Evolutionary conservation across 768 basidiomycete species (phyloP), one percentile per base, ranked within the genome.

Genomic region (Podaxis pistillaris): DNA sequence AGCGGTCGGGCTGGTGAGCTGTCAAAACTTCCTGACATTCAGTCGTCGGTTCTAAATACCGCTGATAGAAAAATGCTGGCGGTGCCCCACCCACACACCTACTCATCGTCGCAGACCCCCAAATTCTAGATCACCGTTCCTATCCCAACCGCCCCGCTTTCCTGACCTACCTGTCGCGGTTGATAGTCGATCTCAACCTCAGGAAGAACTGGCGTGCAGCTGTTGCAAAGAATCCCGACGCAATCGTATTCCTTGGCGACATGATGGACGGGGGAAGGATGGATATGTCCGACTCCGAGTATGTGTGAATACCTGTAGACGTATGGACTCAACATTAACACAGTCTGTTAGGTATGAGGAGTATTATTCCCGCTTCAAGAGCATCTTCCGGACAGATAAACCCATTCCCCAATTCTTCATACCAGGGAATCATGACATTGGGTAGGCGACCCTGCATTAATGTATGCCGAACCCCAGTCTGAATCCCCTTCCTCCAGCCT

Each of bases 391-490:
- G 30, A 62, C 76, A 22, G 73, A 81, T 5, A 66, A 77, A 9
- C 65, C 72, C 17, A 76, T 84, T 2, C 87, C 89, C 0, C 76
- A 80, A 63, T 89, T 87, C 73, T 90, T 86, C 70, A 81, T 96
- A 30, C 89, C 94, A 2, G 96, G 96, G 5, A 98, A 98, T 71
- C 94, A 95, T 69, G 96, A 98, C 68, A 80, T 90, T 37, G 92
- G 91, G 86, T 91, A 71, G 62, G 81, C 56, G 49, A 36, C 26
- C 30, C 22, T 24, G 30, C 8, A 36, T 15, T 51, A 9, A 26
- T 38, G 15, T 9, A 50, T 15, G 9, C 49, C 15, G 11, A 28
- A 13, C 3, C 22, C 19, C 49, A 24, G 2, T 30, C 40, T 51
- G 28, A 58, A 75, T 75, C 26, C 15, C 75, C 66, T 17, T 63